Evolutionary conservation across 2,329 filamentous ascomycete genomes (phyloP), one percentile per base, ranked within the genome.

Genomic region (Fusarium duplospermum): DNA sequence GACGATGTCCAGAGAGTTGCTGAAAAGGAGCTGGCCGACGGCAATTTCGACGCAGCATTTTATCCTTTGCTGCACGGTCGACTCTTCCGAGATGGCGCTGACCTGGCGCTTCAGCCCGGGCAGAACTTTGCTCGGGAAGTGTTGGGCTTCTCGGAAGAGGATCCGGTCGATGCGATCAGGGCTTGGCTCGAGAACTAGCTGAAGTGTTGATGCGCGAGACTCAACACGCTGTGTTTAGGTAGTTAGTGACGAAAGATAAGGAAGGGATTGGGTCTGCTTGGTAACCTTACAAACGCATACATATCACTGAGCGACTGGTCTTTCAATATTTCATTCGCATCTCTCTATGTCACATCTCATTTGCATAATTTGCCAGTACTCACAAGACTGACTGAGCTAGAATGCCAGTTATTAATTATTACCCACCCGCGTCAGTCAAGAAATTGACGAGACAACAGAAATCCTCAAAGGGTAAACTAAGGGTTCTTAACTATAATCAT

Each of bases 11-110:
- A 62, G 31, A 62, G 16, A 16, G 31, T 36, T 62, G 64, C 58
- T 14, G 36, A 62, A 56, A 16, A 62, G 31, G 58, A 47, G 6
- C 29, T 66, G 47, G 20, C 18, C 8, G 45, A 18, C 6, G 64
- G 64, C 14, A 27, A 66, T 45, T 47, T 62, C 40, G 58, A 62
- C 3, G 7, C 18, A 27, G 63, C 63, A 11, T 66, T 66, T 20
- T 66, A 40, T 29, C 56, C 56, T 61, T 33, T 66, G 33, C 7
- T 66, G 7, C 63, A 66, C 14, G 42, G 45, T 16, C 56, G 56
- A 8, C 42, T 66, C 7, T 52, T 66, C 9, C 50, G 24, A n/a
- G 63, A 61, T 35, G 56, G 33, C 16, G 42, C 63, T 22, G 56
- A 40, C n/a, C 56, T 66, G 22, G 56, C 63, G 24, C 63, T 66